Evolutionary conservation across 805 yeast species (phyloP), one percentile per base, ranked within the genome.

Genomic region (Starmerella cellae): DNA sequence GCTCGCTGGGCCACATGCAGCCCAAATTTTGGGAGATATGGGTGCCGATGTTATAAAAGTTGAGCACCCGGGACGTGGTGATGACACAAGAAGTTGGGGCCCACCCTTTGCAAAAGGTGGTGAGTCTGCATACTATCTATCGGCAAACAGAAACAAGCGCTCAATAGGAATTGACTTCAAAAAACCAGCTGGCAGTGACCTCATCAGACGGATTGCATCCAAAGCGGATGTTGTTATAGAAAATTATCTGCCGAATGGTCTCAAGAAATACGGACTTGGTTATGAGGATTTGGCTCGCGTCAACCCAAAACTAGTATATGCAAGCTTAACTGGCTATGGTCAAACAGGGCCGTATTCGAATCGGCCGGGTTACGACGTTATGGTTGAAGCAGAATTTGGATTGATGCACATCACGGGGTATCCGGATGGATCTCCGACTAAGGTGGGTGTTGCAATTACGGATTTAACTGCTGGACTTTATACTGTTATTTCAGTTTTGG

Each of bases 361-460:
- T 24, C 55, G 69, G 13, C 66, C 69, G 2, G 69, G 69, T 17
- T 64, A 65, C 51, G 68, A 63, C 39, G 67, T 64, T 35, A 64
- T 64, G 69, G 68, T 64, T 5, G 69, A 64, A 47, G 69, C 69
- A 6, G 69, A 64, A 47, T 61, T 63, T 49, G 69, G 69, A 2
- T 55, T 64, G 35, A 64, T 64, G 69, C 68, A 64, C 46, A 65
- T 64, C 47, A 64, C 68, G 0, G 69, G 69, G 16, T 58, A 61
- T 38, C 60, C 61, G 5, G 58, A 60, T 27, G 62, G 68, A 21
- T 64, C 60, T 11, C 67, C 68, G 1, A 65, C 62, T 20, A 64
- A 65, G 46, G 68, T 63, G 5, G 69, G 69, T 4, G 69, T 64
- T 5, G 69, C 69, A 2, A 65, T 65, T 13, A 64, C 66, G n/a